Percentiles rank a stretch among this genome's conserved stretches.
Evolutionary conservation across 139 green algal species (phyloP).

Genomic region (Trebouxia sp.): DNA sequence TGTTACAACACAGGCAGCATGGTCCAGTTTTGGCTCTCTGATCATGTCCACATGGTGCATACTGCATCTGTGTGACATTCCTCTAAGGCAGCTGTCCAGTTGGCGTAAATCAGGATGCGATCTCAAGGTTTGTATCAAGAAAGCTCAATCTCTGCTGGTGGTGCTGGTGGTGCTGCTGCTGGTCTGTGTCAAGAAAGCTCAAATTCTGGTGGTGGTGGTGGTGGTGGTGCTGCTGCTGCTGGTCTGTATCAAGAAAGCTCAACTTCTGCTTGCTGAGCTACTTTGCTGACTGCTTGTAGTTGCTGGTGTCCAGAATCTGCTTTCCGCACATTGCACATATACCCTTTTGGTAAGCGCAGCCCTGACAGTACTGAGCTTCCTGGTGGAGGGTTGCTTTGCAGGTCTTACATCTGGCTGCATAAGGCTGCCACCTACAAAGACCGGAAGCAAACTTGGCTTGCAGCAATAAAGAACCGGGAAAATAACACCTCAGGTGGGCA

Average conservation of each 20-base stretch:
- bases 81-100: neutral
- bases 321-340: slow-evolving; percentile 75
- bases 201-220: too few relatives aligned
- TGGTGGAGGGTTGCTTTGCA: slow-evolving; percentile 67
- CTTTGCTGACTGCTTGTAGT: slow-evolving; percentile 58
- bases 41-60: too few relatives aligned
- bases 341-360: slow-evolving; percentile 66
- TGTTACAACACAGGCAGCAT: too few relatives aligned
- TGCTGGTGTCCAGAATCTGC: slow-evolving; percentile 61
- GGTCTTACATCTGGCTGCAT: slow-evolving; percentile 63
- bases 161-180: too few relatives aligned
- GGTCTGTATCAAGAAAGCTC: too few relatives aligned
- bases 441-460: neutral
- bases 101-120: too few relatives aligned
- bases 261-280: too few relatives aligned
- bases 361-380: neutral
- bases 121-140: too few relatives aligned
- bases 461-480: neutral
- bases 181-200: too few relatives aligned
- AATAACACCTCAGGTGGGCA: neutral
- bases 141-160: too few relatives aligned
- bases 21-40: too few relatives aligned
- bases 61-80: neutral
- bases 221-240: too few relatives aligned
- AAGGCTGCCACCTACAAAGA: slow-evolving; percentile 56